Evolutionary conservation across 75 land plant genomes (phyloP).

Genomic region (Selaginella tamariscina): DNA sequence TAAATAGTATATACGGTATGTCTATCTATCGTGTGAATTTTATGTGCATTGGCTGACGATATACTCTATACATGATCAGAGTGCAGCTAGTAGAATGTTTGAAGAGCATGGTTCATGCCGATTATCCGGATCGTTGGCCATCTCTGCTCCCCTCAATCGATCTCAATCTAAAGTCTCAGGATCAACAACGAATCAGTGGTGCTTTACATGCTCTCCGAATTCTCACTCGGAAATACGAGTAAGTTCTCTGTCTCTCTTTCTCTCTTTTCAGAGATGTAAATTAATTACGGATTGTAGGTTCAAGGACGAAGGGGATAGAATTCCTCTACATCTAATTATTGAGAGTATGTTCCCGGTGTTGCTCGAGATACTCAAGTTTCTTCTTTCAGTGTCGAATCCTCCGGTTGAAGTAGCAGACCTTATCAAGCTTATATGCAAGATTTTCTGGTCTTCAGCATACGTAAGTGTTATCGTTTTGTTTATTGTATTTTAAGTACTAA

Average conservation of each 20-base stretch:
- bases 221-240: constrained; percentile 97
- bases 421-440: constrained; percentile 92
- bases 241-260: constrained; percentile 18
- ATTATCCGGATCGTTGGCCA: constrained; percentile 96
- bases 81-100: constrained; percentile 88
- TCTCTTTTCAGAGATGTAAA: not conserved
- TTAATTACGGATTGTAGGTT: constrained; percentile 36
- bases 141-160: constrained; percentile 64
- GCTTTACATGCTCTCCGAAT: constrained; percentile 83
- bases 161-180: constrained; percentile 51
- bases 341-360: constrained; percentile 79
- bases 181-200: constrained; percentile 69
- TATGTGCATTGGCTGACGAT: no score
- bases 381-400: constrained; percentile 63
- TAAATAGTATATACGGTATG: no score
- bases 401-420: constrained; percentile 82
- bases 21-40: no score
- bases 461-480: constrained; percentile 38
- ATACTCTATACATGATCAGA: constrained; percentile 29
- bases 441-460: constrained; percentile 98
- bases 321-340: constrained; percentile 62
- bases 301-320: constrained; percentile 88
- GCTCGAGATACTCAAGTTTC: constrained; percentile 60
- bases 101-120: constrained; percentile 82
- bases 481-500: not conserved